Base-by-base conservation (phyloP, 2,329 filamentous ascomycete species). In the Hypoxylon sp. region DNA sequence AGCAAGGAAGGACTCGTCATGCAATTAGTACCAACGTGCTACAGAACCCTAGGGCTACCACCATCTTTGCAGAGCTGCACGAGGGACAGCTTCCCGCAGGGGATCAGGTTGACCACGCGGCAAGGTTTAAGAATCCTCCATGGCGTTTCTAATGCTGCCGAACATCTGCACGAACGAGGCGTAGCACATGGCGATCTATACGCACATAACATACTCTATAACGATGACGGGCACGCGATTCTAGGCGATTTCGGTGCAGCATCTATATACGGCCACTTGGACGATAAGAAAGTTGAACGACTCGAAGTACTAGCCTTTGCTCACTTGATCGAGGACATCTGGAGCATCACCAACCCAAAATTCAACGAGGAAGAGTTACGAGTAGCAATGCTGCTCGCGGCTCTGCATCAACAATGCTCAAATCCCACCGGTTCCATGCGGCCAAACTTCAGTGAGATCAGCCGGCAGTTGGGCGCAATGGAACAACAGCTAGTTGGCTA, bases 191-290 rank as follows among this genome's bases (percentile, higher is more conserved):
- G 84, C 17, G 83, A 85, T 70, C 60, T 86, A 37, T 84, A 83
- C 55, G 82, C 83, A 10, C 83, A 85, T 71, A 85, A 85, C 70
- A 82, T 85, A 17, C 77, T 85, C 10, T 80, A 80, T 24, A 78
- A 77, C 54, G 75, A 76, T 9, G 75, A 74, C 9, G 81, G 78
- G 0, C 82, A 85, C 67, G 83, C 83, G 3, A 71, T 86, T 11
- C 76, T 86, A 2, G 83, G 82, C 24, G 83, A 84, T 56, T 84
- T 85, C 60, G 83, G 83, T 10, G 84, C 83, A 1, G 83, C 83
- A 1, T 84, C 83, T 0, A 76, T 85, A 13, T 84, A 85, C 64
- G 74, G 50, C 72, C 29, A 44, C 71, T 63, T n/a, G 66, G 70
- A 68, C 19, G 58, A 73, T 29, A 67, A 65, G 19, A 68, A 74